Evolutionary conservation across 108 stramenopile species (phyloP), one percentile per base, ranked within the genome.

Genomic region (Cyclostephanos invisitatus): DNA sequence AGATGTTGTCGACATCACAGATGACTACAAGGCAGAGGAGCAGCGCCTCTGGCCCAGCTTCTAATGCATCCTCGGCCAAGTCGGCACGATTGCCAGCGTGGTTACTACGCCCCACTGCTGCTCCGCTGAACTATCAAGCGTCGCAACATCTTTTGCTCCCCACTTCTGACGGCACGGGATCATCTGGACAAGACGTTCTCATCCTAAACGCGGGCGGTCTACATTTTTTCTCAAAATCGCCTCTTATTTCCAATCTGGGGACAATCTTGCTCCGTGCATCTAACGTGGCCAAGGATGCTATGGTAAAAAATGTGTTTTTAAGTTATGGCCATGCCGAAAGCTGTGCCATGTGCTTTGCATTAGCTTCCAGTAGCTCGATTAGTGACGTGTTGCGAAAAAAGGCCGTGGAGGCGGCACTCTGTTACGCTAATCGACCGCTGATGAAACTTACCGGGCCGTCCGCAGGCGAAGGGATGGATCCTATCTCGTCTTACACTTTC

Each of bases 271-370:
- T 83, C 47, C 62, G 74, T 62, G 78, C 91, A 12, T 70, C 80
- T 56, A 89, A 91, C 37, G 68, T 87, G 46, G 65, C 64, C 24
- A 79, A 72, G 28, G 91, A 95, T 72, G 51, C 75, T 7, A 62
- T 65, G 21, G 81, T 95, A 20, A 68, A 73, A 38, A 80, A 71
- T 36, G 91, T 95, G 68, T 95, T 92, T 63, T 57, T 73, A 27
- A 83, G 75, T 38, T 95, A 89, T 73, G 94, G 94, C 21, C 85
- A 87, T 70, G 72, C 75, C 32, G 90, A 95, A 59, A 88, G 89
- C 14, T 95, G 91, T 69, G 87, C 90, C 3, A 89, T 92, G 87
- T 91, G 90, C 73, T 77, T 92, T 57, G 63, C 81, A 22, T 61
- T 95, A 38, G 89, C 85, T 9, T 83, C 88, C 32, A 77, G 81